Conservation (phyloP, 352 stramenopile genomes). For the Phytophthora citricola region DNA sequence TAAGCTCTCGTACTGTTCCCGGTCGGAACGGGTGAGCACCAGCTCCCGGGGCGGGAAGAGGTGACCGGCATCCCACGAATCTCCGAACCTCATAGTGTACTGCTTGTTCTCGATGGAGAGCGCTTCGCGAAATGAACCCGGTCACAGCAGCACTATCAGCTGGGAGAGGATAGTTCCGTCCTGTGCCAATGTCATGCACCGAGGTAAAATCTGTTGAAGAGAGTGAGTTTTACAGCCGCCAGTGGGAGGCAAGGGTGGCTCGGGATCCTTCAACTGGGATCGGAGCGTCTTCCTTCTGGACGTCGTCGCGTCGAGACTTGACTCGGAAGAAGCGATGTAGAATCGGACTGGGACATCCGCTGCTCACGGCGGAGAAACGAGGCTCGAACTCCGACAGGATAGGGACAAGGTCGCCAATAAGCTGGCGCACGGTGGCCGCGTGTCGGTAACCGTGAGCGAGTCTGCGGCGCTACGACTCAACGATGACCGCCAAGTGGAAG, state of each 20-base stretch:
- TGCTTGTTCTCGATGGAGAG: conserved; percentile 8
- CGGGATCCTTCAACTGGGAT: conserved; percentile 35
- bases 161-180: conserved; percentile 21
- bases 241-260: conserved; percentile 17
- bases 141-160: background rate
- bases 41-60: conserved; percentile 38
- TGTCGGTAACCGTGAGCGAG: conserved; percentile 10
- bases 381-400: conserved; percentile 16
- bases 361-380: conserved; percentile 33
- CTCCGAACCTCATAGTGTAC: conserved; percentile 35
- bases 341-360: conserved; percentile 28
- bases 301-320: conserved; percentile 22
- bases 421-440: conserved; percentile 11
- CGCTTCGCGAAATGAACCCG: conserved; percentile 32
- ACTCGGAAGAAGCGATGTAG: conserved; percentile 24
- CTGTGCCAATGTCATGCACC: conserved; percentile 28
- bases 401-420: conserved; percentile 23
- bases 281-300: conserved; percentile 6
- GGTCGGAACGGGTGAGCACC: conserved; percentile 28
- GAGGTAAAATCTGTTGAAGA: conserved; percentile 24
- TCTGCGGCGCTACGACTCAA: conserved; percentile 23
- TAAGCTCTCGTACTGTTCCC: conserved; percentile 31
- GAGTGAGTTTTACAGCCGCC: conserved; percentile 27
- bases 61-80: conserved; percentile 44
- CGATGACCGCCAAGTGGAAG: conserved; percentile 26